Evolutionary conservation across 805 yeast species (phyloP).

Genomic region (Alloascoidea hylecoeti): DNA sequence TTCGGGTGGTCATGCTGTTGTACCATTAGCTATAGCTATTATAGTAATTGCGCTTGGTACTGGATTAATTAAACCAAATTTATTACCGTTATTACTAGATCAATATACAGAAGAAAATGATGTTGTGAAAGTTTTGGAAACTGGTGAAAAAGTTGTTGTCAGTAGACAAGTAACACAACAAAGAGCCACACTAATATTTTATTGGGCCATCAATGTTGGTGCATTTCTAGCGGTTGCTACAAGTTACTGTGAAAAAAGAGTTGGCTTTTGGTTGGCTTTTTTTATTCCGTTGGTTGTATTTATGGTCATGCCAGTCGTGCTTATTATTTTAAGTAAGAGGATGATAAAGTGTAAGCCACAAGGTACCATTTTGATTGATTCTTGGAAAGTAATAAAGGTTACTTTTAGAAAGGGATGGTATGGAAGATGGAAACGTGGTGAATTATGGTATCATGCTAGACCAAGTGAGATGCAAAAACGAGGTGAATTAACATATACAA

Average conservation of each 20-base stretch:
- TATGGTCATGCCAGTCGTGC: slow-evolving; percentile 33
- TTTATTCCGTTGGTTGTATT: slow-evolving; percentile 36
- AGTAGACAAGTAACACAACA: slow-evolving; percentile 25
- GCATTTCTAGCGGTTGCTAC: slow-evolving; percentile 39
- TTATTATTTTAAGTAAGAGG: slow-evolving; percentile 26
- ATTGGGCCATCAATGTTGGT: slow-evolving; percentile 42
- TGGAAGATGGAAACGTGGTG: slow-evolving; percentile 22
- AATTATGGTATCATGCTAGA: slow-evolving; percentile 35
- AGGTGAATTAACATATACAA: slow-evolving; percentile 21
- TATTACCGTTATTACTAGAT: slow-evolving; percentile 21
- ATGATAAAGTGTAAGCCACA: slow-evolving; percentile 21
- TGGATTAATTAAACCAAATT: slow-evolving; percentile 40
- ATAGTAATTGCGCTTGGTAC: slow-evolving; percentile 22
- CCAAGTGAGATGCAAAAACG: slow-evolving; percentile 28
- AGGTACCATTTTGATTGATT: slow-evolving; percentile 32
- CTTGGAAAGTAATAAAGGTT: slow-evolving; percentile 24
- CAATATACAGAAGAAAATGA: slow-evolving; percentile 39
- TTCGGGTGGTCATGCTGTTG: slow-evolving; percentile 10
- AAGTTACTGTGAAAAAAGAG: slow-evolving; percentile 32
- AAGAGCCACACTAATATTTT: slow-evolving; percentile 27
- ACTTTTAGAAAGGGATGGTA: slow-evolving; percentile 28
- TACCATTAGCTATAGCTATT: slow-evolving; percentile 21
- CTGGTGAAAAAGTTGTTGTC: slow-evolving; percentile 41
- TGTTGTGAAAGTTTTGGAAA: slow-evolving; percentile 31
- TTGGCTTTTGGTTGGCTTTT: slow-evolving; percentile 42